phyloP scores from a whole-genome alignment of 768 basidiomycete species.

The Boletus speciosus region DNA sequence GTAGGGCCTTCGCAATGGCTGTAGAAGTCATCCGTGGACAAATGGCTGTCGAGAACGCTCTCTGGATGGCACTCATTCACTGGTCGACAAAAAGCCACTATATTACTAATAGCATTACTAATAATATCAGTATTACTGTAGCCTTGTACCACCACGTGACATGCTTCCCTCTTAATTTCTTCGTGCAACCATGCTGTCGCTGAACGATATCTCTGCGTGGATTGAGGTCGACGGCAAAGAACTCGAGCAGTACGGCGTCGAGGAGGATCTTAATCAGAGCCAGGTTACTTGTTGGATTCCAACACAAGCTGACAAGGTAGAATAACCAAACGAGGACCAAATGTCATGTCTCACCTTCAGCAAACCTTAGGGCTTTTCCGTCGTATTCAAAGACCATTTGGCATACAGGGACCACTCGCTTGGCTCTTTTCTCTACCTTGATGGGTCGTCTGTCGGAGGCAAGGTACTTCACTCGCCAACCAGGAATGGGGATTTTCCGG shows the following conservation, averaged over 20 bases:
- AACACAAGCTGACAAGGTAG: slow-evolving; percentile 27
- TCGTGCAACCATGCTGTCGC: slow-evolving; percentile 19
- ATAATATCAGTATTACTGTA: not conserved
- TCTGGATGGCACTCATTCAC: slow-evolving; percentile 2
- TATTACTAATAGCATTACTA: too few species aligned
- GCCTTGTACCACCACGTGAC: slow-evolving; percentile 18
- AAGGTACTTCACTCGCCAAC: not conserved
- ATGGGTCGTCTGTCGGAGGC: slow-evolving; percentile 16
- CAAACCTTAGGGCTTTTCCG: slow-evolving; percentile 22
- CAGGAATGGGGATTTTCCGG: not conserved
- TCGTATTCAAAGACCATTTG: slow-evolving; percentile 18
- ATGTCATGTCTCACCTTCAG: not conserved
- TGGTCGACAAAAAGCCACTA: not conserved
- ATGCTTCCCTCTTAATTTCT: not conserved
- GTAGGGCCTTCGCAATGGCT: slow-evolving; percentile 17
- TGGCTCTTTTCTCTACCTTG: slow-evolving; percentile 8
- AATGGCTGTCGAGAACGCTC: slow-evolving; percentile 4
- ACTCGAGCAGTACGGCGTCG: slow-evolving; percentile 26
- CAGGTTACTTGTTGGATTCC: slow-evolving; percentile 30
- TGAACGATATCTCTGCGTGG: slow-evolving; percentile 23
- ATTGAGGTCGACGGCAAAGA: slow-evolving; percentile 26
- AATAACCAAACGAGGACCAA: not conserved
- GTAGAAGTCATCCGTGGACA: slow-evolving; percentile 20
- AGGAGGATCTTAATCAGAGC: slow-evolving; percentile 11
- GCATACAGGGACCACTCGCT: slow-evolving; percentile 7